Percentiles rank a stretch among this genome's conserved stretches.
Evolutionary conservation across 805 yeast genomes (phyloP).

Genomic region (Kodamaea kakaduensis): DNA sequence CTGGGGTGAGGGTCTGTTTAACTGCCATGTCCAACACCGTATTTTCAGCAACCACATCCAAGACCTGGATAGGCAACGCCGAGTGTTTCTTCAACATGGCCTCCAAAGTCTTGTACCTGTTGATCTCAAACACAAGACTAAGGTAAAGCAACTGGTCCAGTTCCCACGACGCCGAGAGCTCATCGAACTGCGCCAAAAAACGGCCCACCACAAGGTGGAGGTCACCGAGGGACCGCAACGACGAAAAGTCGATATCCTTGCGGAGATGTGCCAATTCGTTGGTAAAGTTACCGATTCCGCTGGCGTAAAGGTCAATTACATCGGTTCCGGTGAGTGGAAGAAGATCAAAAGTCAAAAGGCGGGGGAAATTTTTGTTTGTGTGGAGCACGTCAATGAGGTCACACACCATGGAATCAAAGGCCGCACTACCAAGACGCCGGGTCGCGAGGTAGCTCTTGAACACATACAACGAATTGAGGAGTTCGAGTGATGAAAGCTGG

Average conservation of each 20-base stretch:
- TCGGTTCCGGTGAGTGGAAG: conserved; percentile 14
- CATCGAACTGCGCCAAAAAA: conserved; percentile 16
- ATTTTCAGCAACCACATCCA: conserved; percentile 12
- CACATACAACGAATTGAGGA: conserved; percentile 24
- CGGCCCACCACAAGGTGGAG: conserved; percentile 12
- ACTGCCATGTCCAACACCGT: conserved; percentile 3
- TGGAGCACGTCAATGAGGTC: conserved; percentile 15
- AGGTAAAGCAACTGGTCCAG: conserved; percentile 2
- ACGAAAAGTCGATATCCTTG: conserved; percentile 19
- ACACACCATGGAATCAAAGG: conserved; percentile 17
- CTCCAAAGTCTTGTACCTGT: conserved; percentile 21
- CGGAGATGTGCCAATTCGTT: conserved; percentile 21
- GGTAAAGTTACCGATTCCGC: conserved; percentile 17
- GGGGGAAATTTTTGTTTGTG: conserved; percentile 17
- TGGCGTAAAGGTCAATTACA: conserved; percentile 13
- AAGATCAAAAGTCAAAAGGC: conserved; percentile 16
- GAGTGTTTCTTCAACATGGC: conserved; percentile 15
- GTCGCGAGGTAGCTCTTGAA: conserved; percentile 21
- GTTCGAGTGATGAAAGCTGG: conserved; percentile 23
- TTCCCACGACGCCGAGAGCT: conserved; percentile 8
- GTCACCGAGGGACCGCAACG: conserved; percentile 13
- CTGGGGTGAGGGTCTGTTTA: conserved; percentile 1
- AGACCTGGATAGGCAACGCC: conserved; percentile 9
- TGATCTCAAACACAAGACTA: conserved; percentile 18
- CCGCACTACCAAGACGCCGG: conserved; percentile 15